Conservation (phyloP, 305 asterid species). For the Fraxinus nigra region DNA sequence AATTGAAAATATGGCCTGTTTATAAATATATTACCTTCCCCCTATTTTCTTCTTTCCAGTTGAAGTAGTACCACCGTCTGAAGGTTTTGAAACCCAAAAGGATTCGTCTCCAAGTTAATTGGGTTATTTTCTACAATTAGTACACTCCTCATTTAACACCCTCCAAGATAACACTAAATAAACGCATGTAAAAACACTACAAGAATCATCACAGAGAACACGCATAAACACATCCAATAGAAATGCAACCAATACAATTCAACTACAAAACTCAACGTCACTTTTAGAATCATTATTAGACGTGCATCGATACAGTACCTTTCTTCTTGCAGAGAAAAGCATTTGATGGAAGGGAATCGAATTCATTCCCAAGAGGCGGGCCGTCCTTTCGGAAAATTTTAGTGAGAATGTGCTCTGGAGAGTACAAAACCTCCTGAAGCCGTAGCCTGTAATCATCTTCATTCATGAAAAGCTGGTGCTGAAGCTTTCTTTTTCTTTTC, state of each 20-base stretch:
- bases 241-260: slow-evolving; percentile 10
- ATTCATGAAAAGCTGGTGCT: slow-evolving; percentile 46
- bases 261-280: slow-evolving; percentile 10
- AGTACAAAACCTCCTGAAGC: slow-evolving; percentile 71
- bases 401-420: slow-evolving; percentile 56
- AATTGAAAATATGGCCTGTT: too few species aligned
- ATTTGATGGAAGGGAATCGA: slow-evolving; percentile 61
- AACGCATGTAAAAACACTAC: background rate
- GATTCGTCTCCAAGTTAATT: background rate
- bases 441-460: slow-evolving; percentile 57
- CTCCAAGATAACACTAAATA: background rate
- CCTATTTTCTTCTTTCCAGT: background rate
- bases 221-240: background rate
- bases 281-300: background rate
- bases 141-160: background rate
- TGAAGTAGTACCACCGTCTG: background rate
- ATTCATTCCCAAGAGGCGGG: slow-evolving; percentile 71
- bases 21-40: background rate
- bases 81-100: background rate
- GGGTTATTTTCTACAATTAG: background rate
- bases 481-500: slow-evolving; percentile 35
- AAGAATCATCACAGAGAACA: background rate
- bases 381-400: slow-evolving; percentile 85
- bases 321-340: slow-evolving; percentile 39
- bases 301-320: slow-evolving; percentile 12